Evolutionary conservation across 2,329 filamentous ascomycete genomes (phyloP), one percentile per base, ranked within the genome.

Genomic region (Hymenoscyphus occultus): DNA sequence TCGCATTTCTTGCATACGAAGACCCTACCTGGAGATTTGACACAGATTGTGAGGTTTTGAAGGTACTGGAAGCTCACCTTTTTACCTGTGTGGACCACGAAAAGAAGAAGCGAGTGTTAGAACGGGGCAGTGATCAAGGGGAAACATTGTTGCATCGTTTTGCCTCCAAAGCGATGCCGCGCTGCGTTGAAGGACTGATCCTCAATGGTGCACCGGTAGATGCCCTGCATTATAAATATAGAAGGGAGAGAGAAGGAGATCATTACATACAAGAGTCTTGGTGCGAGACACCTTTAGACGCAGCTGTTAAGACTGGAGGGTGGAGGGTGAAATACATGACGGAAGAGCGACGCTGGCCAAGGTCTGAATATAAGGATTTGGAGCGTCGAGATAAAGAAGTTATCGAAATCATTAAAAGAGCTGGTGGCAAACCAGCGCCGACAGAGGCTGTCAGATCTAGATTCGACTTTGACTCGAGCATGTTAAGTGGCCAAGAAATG

Each of bases 111-210:
- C 19, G 51, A 12, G 51, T 56, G 3, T 12, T 56, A 22, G 51
- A 56, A 56, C 12, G 12, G 10, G 51, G 51, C n/a, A 32, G 28
- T 56, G 19, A 22, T 22, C 51, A 31, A 56, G 51, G 51, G 10
- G 51, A 56, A 56, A 56, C 51, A 32, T 32, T 56, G 51, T 22
- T 56, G n/a, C 51, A 56, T 56, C 51, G 51, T 13, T 56, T 56
- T 56, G 51, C 51, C 19, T 22, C 28, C 10, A 22, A 12, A 12
- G 28, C 19, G 10, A 56, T 56, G 51, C 51, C 51, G 13, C 51
- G 28, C 28, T 56, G 51, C 28, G 51, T 56, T 7, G 19, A 56
- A 56, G 19, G 10, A 22, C 28, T 56, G 51, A 22, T 56, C 5
- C 10, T 2, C 9, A 22, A 56, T 56, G 51, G 51, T 56, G 40